Evolutionary conservation across 1,284 basidiomycete genomes (phyloP), one percentile per base, ranked within the genome.

Genomic region (Gymnopus androsaceus): DNA sequence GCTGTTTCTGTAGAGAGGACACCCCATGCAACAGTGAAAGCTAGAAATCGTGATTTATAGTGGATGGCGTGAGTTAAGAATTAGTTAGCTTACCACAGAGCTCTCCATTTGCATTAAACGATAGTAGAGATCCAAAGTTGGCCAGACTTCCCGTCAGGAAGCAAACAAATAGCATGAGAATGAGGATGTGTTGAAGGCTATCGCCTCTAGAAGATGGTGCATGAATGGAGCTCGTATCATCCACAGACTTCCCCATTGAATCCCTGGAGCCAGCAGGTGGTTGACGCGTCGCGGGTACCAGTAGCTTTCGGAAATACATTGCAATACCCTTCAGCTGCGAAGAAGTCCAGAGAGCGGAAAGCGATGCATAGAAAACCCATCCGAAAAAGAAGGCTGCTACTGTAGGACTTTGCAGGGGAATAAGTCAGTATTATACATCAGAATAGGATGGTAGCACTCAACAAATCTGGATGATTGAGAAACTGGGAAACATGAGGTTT

Each of bases 1-100:
- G 72, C 74, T 27, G 72, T 69, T 56, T 78, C 73, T 9, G 72
- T 69, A 3, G 80, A 70, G 67, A 82, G 74, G 37, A 72, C 72
- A 23, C 75, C 73, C 76, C 76, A 80, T 1, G 79, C 78, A 28
- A 82, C 67, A 1, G 80, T 68, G 58, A 83, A 79, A 6, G 77
- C 82, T 83, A 30, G 30, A 30, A 5, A 5, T 2, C 14, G 14
- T 21, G 28, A 41, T 14, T 36, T n/a, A 19, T 19, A 40, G 15
- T 14, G 7, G 38, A 4, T 11, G 31, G 3, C 2, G 23, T 27
- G n/a, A 30, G 33, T 12, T 31, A 11, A 49, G 11, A 44, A 25
- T 12, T 17, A 7, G 31, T 7, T 31, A 21, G 64, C 75, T 49
- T 57, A 80, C 79, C 75, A 61, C 79, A 81, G 8, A 69, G 66